Conservation (phyloP, 2,329 filamentous ascomycete genomes). For the Emericellopsis cladophorae region DNA sequence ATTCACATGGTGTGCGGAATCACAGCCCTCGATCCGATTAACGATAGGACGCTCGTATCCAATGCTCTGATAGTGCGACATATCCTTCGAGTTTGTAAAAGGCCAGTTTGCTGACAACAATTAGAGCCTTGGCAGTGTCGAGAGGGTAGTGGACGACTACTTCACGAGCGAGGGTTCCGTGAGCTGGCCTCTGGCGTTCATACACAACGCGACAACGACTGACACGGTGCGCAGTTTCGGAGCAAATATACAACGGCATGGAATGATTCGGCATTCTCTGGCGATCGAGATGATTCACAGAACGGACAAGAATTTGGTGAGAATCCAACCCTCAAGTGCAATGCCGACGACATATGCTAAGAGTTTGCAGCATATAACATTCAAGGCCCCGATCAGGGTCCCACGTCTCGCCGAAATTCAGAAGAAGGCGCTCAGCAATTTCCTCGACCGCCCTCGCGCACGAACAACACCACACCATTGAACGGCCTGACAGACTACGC, state of each 20-base stretch:
- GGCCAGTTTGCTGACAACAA: too few species aligned
- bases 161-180: too few species aligned
- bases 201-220: too few species aligned
- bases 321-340: too few species aligned
- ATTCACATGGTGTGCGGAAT: constrained; percentile 29
- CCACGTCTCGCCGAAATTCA: too few species aligned
- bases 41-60: constrained; percentile 15
- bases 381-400: not conserved
- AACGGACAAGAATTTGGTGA: constrained; percentile 12
- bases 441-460: constrained; percentile 51
- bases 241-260: constrained; percentile 33
- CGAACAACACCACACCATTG: constrained; percentile 43
- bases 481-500: constrained; percentile 37
- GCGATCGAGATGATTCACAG: constrained; percentile 35
- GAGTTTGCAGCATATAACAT: not conserved
- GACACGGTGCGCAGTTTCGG: constrained; percentile 22
- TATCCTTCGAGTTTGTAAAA: too few species aligned
- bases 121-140: too few species aligned
- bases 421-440: constrained; percentile 15
- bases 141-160: too few species aligned
- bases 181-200: too few species aligned
- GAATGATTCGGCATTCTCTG: constrained; percentile 40
- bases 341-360: too few species aligned
- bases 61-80: too few species aligned
- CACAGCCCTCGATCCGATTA: constrained; percentile 17